Evolutionary conservation across 768 basidiomycete genomes (phyloP).

Genomic region (Wakefieldia striispora): DNA sequence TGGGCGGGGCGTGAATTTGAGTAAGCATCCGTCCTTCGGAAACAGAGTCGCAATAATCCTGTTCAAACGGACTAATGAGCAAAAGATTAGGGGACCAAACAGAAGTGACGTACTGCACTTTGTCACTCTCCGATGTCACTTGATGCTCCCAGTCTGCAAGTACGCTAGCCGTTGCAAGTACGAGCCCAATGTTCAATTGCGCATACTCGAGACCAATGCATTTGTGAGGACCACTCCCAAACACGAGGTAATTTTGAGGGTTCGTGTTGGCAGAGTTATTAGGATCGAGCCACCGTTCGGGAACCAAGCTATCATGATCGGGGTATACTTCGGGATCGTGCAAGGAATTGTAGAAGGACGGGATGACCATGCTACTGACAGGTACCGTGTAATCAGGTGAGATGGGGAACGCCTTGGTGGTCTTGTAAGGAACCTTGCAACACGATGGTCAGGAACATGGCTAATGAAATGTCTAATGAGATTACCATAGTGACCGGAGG

Average conservation of each 20-base stretch:
- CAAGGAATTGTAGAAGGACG: slow-evolving; percentile 87
- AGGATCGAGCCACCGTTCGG: slow-evolving; percentile 92
- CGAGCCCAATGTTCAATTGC: slow-evolving; percentile 83
- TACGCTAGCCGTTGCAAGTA: slow-evolving; percentile 77
- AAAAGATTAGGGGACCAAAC: background rate
- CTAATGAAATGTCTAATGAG: slow-evolving; percentile 1
- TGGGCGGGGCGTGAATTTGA: slow-evolving; percentile 70
- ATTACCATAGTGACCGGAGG: slow-evolving; percentile 95
- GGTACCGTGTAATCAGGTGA: slow-evolving; percentile 90
- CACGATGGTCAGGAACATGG: slow-evolving; percentile 8
- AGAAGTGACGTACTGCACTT: slow-evolving; percentile 71
- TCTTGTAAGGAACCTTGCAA: slow-evolving; percentile 85
- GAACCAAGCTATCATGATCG: slow-evolving; percentile 76
- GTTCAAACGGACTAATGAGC: slow-evolving; percentile 1
- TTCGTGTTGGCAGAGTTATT: slow-evolving; percentile 73
- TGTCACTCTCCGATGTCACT: slow-evolving; percentile 70
- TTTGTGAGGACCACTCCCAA: slow-evolving; percentile 89
- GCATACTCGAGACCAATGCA: slow-evolving; percentile 95
- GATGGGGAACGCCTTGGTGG: slow-evolving; percentile 90
- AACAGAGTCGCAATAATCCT: slow-evolving; percentile 97
- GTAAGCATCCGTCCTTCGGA: slow-evolving; percentile 87
- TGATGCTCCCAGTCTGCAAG: slow-evolving; percentile 88
- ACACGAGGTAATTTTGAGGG: slow-evolving; percentile 95
- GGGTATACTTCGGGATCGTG: slow-evolving; percentile 89
- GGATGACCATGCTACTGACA: slow-evolving; percentile 89